Percentiles rank a stretch among this genome's conserved stretches.
Conservation (phyloP, 78 protist species). For the Dictyostelium citrinum region DNA sequence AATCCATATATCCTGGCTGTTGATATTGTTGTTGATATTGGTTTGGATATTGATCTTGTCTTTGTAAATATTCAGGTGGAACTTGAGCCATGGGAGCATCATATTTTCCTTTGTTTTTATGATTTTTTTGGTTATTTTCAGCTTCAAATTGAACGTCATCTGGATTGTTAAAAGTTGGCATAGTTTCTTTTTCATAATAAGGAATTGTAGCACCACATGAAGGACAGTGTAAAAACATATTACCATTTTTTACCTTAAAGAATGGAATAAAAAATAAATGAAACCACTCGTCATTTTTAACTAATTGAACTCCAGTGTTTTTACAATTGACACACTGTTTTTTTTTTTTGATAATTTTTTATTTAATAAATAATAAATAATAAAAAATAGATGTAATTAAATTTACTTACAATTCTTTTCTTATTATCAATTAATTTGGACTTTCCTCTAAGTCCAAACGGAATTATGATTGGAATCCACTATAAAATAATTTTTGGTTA, state of each 20-base stretch:
- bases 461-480: conserved; percentile 58
- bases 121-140: neutral
- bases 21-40: neutral
- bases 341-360: neutral
- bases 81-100: neutral
- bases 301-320: conserved; percentile 20
- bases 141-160: conserved; percentile 16
- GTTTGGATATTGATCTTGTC: neutral
- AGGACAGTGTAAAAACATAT: conserved; percentile 13
- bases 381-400: too few relatives aligned
- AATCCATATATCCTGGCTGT: neutral
- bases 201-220: conserved; percentile 35
- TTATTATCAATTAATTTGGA: too few relatives aligned
- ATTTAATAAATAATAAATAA: too few relatives aligned
- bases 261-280: conserved; percentile 28
- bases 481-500: neutral
- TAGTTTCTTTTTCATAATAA: neutral
- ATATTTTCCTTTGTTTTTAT: neutral
- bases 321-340: conserved; percentile 33
- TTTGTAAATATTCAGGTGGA: neutral
- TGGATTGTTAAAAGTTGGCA: neutral
- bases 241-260: neutral
- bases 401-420: too few relatives aligned
- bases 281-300: conserved; percentile 9
- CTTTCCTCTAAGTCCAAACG: too few relatives aligned